These are phyloP conservation scores for Russula ochroleuca DNA, from an alignment of 768 basidiomycete species.

Conservation along the genomic window DNA sequence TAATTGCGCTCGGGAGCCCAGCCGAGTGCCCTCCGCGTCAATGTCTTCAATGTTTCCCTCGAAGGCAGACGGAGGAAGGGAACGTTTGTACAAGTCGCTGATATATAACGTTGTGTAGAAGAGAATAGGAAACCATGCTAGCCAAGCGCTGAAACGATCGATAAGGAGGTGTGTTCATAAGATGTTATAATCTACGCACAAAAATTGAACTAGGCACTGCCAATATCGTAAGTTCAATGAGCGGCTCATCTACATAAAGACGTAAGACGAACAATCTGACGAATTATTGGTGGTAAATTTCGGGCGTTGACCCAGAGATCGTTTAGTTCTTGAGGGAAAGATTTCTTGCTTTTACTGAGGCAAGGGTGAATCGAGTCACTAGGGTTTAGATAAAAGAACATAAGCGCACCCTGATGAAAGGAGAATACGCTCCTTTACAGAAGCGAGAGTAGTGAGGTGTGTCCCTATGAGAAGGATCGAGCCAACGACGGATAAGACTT, in stretches of 20 bases:
- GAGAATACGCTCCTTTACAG: conserved; percentile 73
- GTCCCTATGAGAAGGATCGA: conserved; percentile 59
- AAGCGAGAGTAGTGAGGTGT: conserved; percentile 57
- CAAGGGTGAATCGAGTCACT: background rate
- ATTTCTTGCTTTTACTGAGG: conserved; percentile 34
- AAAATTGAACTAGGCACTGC: conserved; percentile 79
- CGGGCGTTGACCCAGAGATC: conserved; percentile 70
- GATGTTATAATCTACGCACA: conserved; percentile 40
- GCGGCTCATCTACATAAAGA: background rate
- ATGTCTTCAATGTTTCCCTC: conserved; percentile 35
- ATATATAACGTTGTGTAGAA: conserved; percentile 88
- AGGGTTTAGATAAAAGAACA: background rate
- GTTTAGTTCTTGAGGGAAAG: conserved; percentile 44
- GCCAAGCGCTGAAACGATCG: conserved; percentile 54
- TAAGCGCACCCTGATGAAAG: conserved; percentile 39
- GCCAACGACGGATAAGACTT: conserved; percentile 76
- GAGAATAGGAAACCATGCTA: conserved; percentile 90
- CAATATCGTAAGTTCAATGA: conserved; percentile 3
- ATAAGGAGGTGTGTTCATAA: conserved; percentile 5
- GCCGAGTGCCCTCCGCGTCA: conserved; percentile 69
- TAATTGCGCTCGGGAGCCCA: conserved; percentile 82
- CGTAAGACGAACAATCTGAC: conserved; percentile 41
- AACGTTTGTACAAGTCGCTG: conserved; percentile 74
- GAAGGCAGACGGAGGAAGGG: conserved; percentile 34
- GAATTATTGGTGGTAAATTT: conserved; percentile 43